These are phyloP conservation scores for Globisporangium spiculum DNA, from an alignment of 352 stramenopile species.

Conservation along the genomic window DNA sequence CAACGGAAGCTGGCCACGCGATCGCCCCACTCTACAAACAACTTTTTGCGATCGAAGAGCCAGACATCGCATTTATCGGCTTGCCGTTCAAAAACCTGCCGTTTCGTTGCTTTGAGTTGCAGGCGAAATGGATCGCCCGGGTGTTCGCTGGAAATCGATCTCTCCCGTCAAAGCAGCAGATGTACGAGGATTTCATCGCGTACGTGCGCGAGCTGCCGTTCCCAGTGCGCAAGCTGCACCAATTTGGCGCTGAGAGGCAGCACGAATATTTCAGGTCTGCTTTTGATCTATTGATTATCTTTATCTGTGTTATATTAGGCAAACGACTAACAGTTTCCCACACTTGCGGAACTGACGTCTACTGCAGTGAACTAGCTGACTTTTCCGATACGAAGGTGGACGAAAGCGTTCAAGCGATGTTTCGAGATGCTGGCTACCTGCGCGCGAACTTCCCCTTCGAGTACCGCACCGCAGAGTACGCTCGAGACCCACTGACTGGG, in stretches of 20 bases:
- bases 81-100: conserved; percentile 74
- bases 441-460: conserved; percentile 56
- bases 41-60: conserved; percentile 74
- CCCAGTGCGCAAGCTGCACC: conserved; percentile 61
- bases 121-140: conserved; percentile 60
- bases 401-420: conserved; percentile 60
- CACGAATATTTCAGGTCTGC: conserved; percentile 53
- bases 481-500: conserved; percentile 29
- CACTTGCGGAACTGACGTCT: conserved; percentile 7
- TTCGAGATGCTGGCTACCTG: conserved; percentile 53
- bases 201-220: conserved; percentile 40
- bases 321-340: neutral
- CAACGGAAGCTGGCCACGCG: conserved; percentile 26
- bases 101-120: conserved; percentile 81
- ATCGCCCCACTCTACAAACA: conserved; percentile 78
- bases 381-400: conserved; percentile 39
- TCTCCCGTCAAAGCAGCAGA: conserved; percentile 61
- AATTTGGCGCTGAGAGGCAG: conserved; percentile 48
- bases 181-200: conserved; percentile 63
- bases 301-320: neutral
- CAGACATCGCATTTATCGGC: conserved; percentile 67
- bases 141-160: conserved; percentile 41
- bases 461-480: conserved; percentile 64
- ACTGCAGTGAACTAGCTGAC: conserved; percentile 32
- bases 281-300: neutral